Evolutionary conservation across 495 filamentous ascomycete genomes (phyloP).

Genomic region (Podospora pseudocomata): DNA sequence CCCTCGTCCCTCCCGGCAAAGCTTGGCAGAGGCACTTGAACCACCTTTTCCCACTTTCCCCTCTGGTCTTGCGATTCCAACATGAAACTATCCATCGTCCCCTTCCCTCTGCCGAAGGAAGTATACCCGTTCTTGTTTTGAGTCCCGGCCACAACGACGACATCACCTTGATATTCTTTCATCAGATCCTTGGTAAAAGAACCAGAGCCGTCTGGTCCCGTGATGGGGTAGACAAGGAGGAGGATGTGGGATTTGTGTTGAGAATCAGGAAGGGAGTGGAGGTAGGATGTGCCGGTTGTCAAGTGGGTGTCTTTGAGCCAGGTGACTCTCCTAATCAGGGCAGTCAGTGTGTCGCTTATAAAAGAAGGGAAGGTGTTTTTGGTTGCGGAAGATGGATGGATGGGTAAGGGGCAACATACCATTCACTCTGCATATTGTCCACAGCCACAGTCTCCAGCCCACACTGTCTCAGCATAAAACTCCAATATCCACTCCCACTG

Average conservation of each 20-base stretch:
- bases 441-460: not conserved
- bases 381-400: not conserved
- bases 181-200: constrained; percentile 53
- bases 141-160: constrained; percentile 58
- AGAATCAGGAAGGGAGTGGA: not conserved
- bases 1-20: constrained; percentile 57
- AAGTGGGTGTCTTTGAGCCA: not conserved
- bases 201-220: constrained; percentile 41
- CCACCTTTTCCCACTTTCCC: constrained; percentile 36
- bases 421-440: constrained; percentile 6
- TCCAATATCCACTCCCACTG: constrained; percentile 7
- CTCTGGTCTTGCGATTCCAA: constrained; percentile 35
- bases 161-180: constrained; percentile 53
- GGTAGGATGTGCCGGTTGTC: not conserved
- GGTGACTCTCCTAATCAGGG: not conserved
- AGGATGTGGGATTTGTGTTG: constrained; percentile 39
- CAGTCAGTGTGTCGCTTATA: too few species aligned
- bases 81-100: constrained; percentile 56
- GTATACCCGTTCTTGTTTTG: constrained; percentile 64
- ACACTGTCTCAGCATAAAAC: constrained; percentile 1
- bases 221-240: constrained; percentile 60
- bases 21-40: constrained; percentile 49
- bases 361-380: not conserved
- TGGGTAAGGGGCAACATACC: not conserved
- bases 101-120: constrained; percentile 46